These are phyloP conservation scores for Trichosporon inkin DNA, from an alignment of 1,284 basidiomycete genomes.

Conservation along the genomic window DNA sequence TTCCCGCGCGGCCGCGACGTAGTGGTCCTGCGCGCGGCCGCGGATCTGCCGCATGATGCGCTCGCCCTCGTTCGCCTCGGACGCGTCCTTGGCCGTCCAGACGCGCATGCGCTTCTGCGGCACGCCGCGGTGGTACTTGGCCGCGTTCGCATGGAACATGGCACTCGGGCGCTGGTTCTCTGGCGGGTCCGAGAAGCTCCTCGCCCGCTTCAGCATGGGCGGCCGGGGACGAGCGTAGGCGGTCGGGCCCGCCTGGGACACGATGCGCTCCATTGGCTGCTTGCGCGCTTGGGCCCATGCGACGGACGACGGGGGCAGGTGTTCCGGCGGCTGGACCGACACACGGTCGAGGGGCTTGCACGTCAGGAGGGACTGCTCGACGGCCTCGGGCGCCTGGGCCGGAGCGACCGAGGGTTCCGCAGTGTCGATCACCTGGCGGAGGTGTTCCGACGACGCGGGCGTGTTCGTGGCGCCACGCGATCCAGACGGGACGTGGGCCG, in stretches of 20 bases:
- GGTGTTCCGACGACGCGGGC: constrained; percentile 17
- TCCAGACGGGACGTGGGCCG: constrained; percentile 7
- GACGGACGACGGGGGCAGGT: constrained; percentile 1
- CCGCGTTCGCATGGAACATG: constrained; percentile 14
- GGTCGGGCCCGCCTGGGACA: constrained; percentile 14
- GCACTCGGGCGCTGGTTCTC: constrained; percentile 20
- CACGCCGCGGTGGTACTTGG: constrained; percentile 18
- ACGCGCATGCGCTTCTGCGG: constrained; percentile 23
- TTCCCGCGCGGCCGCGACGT: constrained; percentile 28
- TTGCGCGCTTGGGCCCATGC: constrained; percentile 16
- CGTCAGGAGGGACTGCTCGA: constrained; percentile 15
- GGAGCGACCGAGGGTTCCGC: background rate
- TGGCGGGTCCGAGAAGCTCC: constrained; percentile 23
- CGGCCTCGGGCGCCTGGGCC: background rate
- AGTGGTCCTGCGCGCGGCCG: constrained; percentile 26
- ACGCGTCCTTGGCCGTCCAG: constrained; percentile 21
- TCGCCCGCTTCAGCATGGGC: constrained; percentile 19
- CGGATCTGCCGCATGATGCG: constrained; percentile 24
- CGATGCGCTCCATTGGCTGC: constrained; percentile 23
- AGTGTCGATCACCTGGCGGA: constrained; percentile 17
- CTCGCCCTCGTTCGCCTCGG: constrained; percentile 20
- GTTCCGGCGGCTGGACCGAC: constrained; percentile 10
- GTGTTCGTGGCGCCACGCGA: constrained; percentile 9
- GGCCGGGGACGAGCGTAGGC: background rate
- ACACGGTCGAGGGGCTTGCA: constrained; percentile 24